Conservation (phyloP, 371 early-diverging fungal species). For the Choanephora cucurbitarum region DNA sequence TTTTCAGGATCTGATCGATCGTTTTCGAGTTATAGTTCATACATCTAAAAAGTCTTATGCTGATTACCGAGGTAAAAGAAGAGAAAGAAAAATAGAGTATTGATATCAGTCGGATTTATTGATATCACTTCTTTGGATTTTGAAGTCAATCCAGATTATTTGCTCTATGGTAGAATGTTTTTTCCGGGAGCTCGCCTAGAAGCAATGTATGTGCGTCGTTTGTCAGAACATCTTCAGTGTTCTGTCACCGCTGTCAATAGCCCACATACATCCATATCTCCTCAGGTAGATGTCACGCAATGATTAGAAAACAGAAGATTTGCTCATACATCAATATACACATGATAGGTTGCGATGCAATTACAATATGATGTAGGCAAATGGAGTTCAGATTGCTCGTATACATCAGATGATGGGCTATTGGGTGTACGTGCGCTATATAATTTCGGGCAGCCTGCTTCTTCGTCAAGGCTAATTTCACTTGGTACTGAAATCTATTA, state of each 20-base stretch:
- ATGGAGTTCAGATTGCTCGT: constrained; percentile 80
- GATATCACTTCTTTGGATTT: too few relatives aligned
- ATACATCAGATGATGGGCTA: constrained; percentile 75
- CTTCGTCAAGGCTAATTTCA: constrained; percentile 69
- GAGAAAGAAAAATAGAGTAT: too few relatives aligned
- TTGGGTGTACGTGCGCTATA: constrained; percentile 79
- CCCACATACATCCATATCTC: constrained; percentile 45
- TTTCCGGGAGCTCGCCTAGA: constrained; percentile 80
- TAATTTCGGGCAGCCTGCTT: constrained; percentile 58
- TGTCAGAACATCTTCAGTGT: constrained; percentile 64
- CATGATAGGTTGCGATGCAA: constrained; percentile 65
- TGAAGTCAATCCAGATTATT: constrained; percentile 48
- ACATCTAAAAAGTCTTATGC: not conserved
- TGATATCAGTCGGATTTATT: too few relatives aligned
- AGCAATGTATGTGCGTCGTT: constrained; percentile 66
- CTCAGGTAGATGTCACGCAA: constrained; percentile 47
- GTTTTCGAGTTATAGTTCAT: constrained; percentile 48
- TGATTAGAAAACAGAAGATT: too few relatives aligned
- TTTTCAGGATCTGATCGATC: constrained; percentile 61
- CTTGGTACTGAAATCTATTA: constrained; percentile 84
- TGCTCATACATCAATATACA: not conserved
- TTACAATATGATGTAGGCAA: constrained; percentile 71
- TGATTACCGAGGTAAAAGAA: constrained; percentile 11
- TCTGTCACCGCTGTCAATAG: constrained; percentile 74
- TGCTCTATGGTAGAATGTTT: constrained; percentile 75